Evolutionary conservation across 2,329 filamentous ascomycete genomes (phyloP), one percentile per base, ranked within the genome.

Genomic region (Fusarium torreyae): DNA sequence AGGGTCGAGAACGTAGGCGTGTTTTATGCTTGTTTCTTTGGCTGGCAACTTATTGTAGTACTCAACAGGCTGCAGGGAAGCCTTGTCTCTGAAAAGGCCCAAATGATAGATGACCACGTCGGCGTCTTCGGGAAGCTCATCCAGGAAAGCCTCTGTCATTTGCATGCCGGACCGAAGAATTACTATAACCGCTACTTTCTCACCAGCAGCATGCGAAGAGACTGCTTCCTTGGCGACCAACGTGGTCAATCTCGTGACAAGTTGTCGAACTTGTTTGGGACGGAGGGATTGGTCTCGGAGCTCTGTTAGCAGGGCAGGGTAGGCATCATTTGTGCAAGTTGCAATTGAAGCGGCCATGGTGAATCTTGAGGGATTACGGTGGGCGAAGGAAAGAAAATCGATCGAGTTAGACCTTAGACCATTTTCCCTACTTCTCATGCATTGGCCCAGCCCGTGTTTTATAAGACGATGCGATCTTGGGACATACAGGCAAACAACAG

Each of bases 41-140:
- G 52, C 65, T 26, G 88, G 88, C 33, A 91, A 83, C 76, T 91
- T 91, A 80, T 91, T 91, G 82, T 91, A 91, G 83, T 91, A 91
- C 78, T 91, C 89, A 39, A 91, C 88, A 2, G 89, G 88, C 71
- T 89, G 85, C 31, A 91, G 83, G 39, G 88, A 54, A 8, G 20
- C 18, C 20, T 48, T 50, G 40, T 66, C 63, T 18, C 57, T 24
- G 36, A 62, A 66, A 87, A 92, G 85, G 52, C 89, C 90, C 4
- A 92, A 85, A 75, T 92, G 90, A 79, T 92, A 88, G 69, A 91
- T 71, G 15, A 72, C 70, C 17, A 67, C 67, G 20, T 77, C 69
- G 1, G 74, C 70, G 20, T 76, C 72, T 28, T 56, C 73, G 39
- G 66, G 70, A 55, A 73, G 63, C 42, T 55, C 67, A 49, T 60